phyloP scores from a whole-genome alignment of 129 eudicot genomes.

The Flaveria bidentis region DNA sequence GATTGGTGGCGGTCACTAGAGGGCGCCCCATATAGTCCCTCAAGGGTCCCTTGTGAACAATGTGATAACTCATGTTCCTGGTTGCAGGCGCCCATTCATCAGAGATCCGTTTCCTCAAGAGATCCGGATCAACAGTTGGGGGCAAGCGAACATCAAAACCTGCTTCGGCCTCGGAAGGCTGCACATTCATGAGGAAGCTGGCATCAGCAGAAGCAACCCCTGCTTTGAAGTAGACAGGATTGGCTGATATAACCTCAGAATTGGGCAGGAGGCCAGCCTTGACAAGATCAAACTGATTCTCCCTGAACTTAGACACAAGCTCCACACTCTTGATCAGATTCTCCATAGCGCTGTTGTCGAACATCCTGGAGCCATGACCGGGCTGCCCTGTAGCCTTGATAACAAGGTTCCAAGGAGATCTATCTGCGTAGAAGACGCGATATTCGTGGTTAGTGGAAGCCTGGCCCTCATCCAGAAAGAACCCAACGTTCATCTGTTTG shows the following conservation, averaged over 20 bases:
- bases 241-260: constrained; percentile 81
- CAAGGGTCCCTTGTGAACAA: constrained; percentile 65
- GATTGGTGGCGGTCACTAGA: constrained; percentile 60
- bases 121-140: constrained; percentile 72
- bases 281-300: constrained; percentile 69
- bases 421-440: constrained; percentile 80
- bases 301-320: constrained; percentile 71
- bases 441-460: constrained; percentile 56
- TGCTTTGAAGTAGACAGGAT: constrained; percentile 79
- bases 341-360: constrained; percentile 82
- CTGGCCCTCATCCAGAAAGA: constrained; percentile 90
- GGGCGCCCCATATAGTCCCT: constrained; percentile 72
- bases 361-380: constrained; percentile 86
- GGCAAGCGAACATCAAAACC: constrained; percentile 80
- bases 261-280: constrained; percentile 62
- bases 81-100: constrained; percentile 91
- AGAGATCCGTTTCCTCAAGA: constrained; percentile 58
- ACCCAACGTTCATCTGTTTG: constrained; percentile 63
- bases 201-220: constrained; percentile 54
- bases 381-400: constrained; percentile 75
- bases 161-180: constrained; percentile 96
- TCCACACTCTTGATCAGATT: constrained; percentile 80
- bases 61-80: constrained; percentile 81
- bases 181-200: constrained; percentile 91
- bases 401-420: constrained; percentile 79